Evolutionary conservation across 495 filamentous ascomycete species (phyloP).

Genomic region (Aspergillus sclerotiicarbonarius): DNA sequence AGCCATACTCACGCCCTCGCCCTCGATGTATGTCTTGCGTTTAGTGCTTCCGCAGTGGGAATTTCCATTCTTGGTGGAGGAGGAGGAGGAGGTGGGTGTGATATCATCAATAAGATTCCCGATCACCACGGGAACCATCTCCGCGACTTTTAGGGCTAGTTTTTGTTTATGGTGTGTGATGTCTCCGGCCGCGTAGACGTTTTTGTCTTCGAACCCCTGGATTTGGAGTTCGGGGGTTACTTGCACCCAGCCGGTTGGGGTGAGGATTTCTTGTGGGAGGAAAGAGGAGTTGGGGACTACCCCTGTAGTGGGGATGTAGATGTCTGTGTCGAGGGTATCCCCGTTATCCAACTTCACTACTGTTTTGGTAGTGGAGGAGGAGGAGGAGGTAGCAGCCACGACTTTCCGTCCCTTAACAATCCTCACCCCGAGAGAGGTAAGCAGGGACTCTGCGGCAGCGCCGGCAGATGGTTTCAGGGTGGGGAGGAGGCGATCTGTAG

Average conservation of each 20-base stretch:
- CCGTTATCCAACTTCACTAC: slow-evolving; percentile 43
- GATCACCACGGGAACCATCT: slow-evolving; percentile 29
- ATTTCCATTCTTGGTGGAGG: no score
- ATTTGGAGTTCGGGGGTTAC: slow-evolving; percentile 57
- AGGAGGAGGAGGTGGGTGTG: no score
- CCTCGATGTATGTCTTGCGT: slow-evolving; percentile 25
- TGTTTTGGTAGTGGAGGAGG: slow-evolving; percentile 15
- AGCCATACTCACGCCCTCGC: slow-evolving; percentile 29
- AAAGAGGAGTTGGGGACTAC: slow-evolving; percentile 60
- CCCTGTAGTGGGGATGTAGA: slow-evolving; percentile 65
- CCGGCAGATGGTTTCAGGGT: slow-evolving; percentile 29
- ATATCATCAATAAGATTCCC: slow-evolving; percentile 37
- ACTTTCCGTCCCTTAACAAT: slow-evolving; percentile 18
- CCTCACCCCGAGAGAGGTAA: slow-evolving; percentile 25
- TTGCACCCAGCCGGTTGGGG: slow-evolving; percentile 48
- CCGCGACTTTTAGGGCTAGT: slow-evolving; percentile 25
- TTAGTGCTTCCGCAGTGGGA: slow-evolving; percentile 18
- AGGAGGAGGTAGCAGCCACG: slow-evolving; percentile 13
- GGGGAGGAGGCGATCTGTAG: slow-evolving; percentile 33
- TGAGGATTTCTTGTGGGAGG: slow-evolving; percentile 50
- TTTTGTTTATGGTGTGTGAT: slow-evolving; percentile 36
- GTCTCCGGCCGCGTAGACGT: slow-evolving; percentile 39
- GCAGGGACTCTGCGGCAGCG: slow-evolving; percentile 23
- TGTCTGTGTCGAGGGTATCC: slow-evolving; percentile 44
- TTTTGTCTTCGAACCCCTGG: slow-evolving; percentile 19